Evolutionary conservation across 768 basidiomycete genomes (phyloP), one percentile per base, ranked within the genome.

Genomic region (Termitomyces titanicus): DNA sequence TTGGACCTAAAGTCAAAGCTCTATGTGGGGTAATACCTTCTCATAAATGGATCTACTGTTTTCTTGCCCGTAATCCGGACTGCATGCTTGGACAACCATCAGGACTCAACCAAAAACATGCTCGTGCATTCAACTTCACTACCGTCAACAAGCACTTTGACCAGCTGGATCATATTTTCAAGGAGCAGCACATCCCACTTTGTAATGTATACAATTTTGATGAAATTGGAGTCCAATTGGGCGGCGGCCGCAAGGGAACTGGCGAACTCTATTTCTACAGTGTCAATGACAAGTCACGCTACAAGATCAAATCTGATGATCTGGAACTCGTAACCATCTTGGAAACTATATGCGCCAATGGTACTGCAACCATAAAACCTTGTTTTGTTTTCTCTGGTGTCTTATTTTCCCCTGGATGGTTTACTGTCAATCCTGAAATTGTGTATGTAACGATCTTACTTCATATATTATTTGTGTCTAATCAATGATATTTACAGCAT

Each of bases 311-410:
- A n/a, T n/a, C n/a, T n/a, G n/a, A n/a, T n/a, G n/a, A n/a, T n/a
- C n/a, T n/a, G n/a, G n/a, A n/a, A n/a, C n/a, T n/a, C n/a, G n/a
- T n/a, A 13, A 81, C 78, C 0, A 63, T 79, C 18, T 71, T 82
- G 39, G 76, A 80, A 56, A 66, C 67, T 48, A 61, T 77, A 3
- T 74, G 70, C 47, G 73, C 79, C 9, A 75, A 76, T 66, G 77
- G 79, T 3, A 57, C 62, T 2, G 61, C 61, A 15, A 47, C 42
- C 11, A 9, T 77, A 2, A 57, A 51, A 7, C 76, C 78, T 3
- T 63, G 63, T 3, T 67, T 79, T 33, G 68, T 80, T 10, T 54
- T 37, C 22, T 43, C 42, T 43, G 22, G 42, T 43, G 42, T 43
- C 6, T 12, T 25, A 5, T 43, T 43, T 20, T 24, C 5, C 42